Conservation (phyloP, 2,329 filamentous ascomycete species). For the Colletotrichum filicis region DNA sequence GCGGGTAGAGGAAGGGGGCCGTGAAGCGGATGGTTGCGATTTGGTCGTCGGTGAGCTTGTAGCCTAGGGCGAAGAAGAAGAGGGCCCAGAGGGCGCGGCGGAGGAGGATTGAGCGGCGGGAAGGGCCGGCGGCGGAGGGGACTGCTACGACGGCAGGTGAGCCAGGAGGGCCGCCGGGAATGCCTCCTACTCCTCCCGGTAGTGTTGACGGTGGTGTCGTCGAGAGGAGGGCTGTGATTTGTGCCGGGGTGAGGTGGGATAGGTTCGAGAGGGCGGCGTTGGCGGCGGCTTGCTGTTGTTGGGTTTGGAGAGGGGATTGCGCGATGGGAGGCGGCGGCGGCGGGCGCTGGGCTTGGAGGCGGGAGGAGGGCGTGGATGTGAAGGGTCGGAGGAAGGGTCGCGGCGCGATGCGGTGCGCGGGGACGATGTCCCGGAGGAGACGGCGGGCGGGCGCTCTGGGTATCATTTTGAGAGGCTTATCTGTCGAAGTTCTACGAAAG, state of each 20-base stretch:
- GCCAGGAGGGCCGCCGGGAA: not conserved
- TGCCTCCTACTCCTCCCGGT: not conserved
- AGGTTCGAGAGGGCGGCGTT: slow-evolving; percentile 33
- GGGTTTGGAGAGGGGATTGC: not conserved
- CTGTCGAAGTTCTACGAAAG: not conserved
- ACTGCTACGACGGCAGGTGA: not conserved
- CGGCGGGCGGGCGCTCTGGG: slow-evolving; percentile 15
- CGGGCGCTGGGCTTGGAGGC: slow-evolving; percentile 6
- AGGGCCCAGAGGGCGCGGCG: slow-evolving; percentile 22
- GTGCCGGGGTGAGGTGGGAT: slow-evolving; percentile 33
- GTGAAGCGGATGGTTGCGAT: slow-evolving; percentile 11
- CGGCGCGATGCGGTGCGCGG: slow-evolving; percentile 14
- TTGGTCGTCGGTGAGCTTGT: slow-evolving; percentile 22
- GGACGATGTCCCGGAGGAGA: slow-evolving; percentile 26
- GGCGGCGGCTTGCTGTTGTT: slow-evolving; percentile 11
- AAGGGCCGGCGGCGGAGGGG: not conserved
- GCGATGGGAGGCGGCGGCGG: not conserved
- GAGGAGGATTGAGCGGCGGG: slow-evolving; percentile 20
- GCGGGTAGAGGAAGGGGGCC: slow-evolving; percentile 11
- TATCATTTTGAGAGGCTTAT: slow-evolving; percentile 9
- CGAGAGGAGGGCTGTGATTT: slow-evolving; percentile 35
- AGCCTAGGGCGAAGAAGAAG: slow-evolving; percentile 27
- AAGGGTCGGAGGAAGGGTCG: slow-evolving; percentile 21
- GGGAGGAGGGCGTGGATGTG: slow-evolving; percentile 11
- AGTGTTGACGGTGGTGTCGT: not conserved